Conservation (phyloP, 2,329 filamentous ascomycete species). For the Acephala macrosclerotiorum region DNA sequence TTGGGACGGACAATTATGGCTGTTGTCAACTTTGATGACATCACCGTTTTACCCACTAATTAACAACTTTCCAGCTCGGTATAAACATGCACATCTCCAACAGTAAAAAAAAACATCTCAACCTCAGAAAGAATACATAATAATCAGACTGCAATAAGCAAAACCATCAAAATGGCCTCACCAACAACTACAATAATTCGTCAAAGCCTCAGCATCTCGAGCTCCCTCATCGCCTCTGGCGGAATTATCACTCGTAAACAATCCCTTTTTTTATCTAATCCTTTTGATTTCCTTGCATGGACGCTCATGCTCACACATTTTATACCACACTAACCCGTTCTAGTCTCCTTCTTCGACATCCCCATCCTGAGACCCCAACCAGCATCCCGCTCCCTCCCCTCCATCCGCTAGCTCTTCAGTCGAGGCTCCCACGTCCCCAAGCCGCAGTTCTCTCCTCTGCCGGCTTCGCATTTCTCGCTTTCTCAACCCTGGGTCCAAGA, state of each 20-base stretch:
- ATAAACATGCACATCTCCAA: background rate
- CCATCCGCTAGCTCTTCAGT: conserved; percentile 19
- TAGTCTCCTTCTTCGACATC: conserved; percentile 11
- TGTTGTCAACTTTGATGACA: no score
- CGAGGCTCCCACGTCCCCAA: conserved; percentile 14
- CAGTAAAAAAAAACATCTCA: background rate
- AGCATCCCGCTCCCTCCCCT: conserved; percentile 16
- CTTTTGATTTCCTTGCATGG: no score
- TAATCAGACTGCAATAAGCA: no score
- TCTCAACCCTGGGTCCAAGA: background rate
- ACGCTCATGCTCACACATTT: no score
- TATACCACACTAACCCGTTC: no score
- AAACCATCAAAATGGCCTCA: background rate
- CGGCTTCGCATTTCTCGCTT: conserved; percentile 11
- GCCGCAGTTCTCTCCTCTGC: conserved; percentile 11
- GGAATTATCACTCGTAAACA: background rate
- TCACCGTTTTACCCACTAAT: no score
- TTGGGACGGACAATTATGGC: no score
- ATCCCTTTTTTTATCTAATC: no score
- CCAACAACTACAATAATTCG: conserved; percentile 11
- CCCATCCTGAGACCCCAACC: conserved; percentile 19
- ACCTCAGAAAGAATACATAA: background rate
- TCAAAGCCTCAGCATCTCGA: conserved; percentile 8
- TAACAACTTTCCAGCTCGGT: no score
- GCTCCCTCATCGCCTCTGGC: conserved; percentile 11